These are phyloP conservation scores for Fomitopsis schrenkii DNA, from an alignment of 1,284 basidiomycete species.

Conservation along the genomic window DNA sequence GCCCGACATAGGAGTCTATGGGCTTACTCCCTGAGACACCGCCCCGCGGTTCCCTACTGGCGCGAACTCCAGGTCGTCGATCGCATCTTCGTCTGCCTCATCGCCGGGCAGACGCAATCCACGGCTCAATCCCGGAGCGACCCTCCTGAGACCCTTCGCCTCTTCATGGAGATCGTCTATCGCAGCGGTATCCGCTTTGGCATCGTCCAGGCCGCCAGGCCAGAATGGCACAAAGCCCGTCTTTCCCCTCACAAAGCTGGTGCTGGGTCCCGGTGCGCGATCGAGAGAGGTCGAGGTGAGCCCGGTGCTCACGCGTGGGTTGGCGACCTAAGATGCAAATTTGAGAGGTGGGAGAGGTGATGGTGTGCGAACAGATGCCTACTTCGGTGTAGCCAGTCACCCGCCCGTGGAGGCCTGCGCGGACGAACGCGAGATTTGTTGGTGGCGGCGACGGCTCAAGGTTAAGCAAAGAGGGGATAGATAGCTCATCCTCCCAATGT, in stretches of 20 bases:
- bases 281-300: constrained; percentile 81
- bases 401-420: constrained; percentile 74
- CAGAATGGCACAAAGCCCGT: constrained; percentile 89
- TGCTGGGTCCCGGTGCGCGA: constrained; percentile 73
- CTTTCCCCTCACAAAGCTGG: constrained; percentile 90
- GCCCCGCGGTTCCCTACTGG: background rate
- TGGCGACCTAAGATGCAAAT: constrained; percentile 39
- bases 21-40: background rate
- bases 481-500: constrained; percentile 64
- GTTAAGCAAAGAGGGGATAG: constrained; percentile 58
- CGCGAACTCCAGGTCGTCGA: constrained; percentile 27
- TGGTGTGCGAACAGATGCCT: background rate
- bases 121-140: constrained; percentile 60
- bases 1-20: background rate
- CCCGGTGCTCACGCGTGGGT: constrained; percentile 49
- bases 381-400: constrained; percentile 83
- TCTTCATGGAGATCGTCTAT: constrained; percentile 29
- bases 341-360: background rate
- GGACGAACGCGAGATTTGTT: constrained; percentile 73
- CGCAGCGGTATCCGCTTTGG: constrained; percentile 34
- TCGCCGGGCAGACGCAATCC: constrained; percentile 68
- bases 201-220: constrained; percentile 82
- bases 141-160: constrained; percentile 47
- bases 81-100: constrained; percentile 39
- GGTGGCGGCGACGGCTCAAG: constrained; percentile 71